Evolutionary conservation across 1,139 yeast species (phyloP), one percentile per base, ranked within the genome.

Genomic region (Eremothecium coryli): DNA sequence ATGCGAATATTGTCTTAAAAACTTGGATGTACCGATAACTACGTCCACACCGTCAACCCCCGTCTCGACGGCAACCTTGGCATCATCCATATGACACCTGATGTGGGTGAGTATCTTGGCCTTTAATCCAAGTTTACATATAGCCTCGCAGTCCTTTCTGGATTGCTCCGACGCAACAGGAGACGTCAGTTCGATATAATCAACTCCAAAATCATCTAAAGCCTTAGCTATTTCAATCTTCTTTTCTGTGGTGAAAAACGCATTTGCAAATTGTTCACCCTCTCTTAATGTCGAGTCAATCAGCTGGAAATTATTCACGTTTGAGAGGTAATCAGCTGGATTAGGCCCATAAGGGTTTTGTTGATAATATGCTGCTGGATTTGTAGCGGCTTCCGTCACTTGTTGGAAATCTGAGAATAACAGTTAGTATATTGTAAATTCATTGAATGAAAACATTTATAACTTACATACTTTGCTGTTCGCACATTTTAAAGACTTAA

Each of bases 1-100:
- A 61, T 90, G 97, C 14, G 95, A 82, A 62, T 76, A 88, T 63
- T 88, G 82, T 66, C 97, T 80, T 56, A 90, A 70, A 62, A 86
- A 90, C 62, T 84, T 95, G 13, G 97, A 88, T 18, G 98, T 90
- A 47, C 97, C 98, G 64, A 90, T 90, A 37, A 90, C 97, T 35
- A 90, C 96, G 65, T 90, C 97, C 40, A 90, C 97, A 64, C 98
- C 98, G 59, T 90, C 97, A 41, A 90, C 97, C 60, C 98, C 97
- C 30, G 97, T 90, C 58, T 85, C 88, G 22, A 90, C 98, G 3
- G 98, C 98, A 39, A 90, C 82, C 58, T 81, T 73, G 44, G 97
- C 98, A 55, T 90, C 98, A 60, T 90, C 97, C 97, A 90, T 88
- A 62, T 88, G 96, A 64, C 98, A 90, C 66, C 96, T 77, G 52